Base-by-base conservation (phyloP, 352 stramenopile genomes). In the Phytopythium mirpurense region DNA sequence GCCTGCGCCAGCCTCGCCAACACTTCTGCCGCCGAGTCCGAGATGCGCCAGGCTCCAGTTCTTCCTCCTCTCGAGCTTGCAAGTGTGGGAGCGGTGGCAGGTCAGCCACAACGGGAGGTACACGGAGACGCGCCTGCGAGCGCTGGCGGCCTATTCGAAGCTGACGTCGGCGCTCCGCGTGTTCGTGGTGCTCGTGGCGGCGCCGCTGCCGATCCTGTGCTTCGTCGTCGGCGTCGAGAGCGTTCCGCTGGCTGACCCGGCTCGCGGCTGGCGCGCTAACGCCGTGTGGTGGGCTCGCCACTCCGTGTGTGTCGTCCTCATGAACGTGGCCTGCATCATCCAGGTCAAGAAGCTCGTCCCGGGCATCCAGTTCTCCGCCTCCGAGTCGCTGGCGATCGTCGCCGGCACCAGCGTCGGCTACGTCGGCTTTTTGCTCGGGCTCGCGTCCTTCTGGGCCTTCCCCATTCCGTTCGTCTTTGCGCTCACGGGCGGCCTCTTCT, bases 401-500 rank as follows among this genome's bases (percentile, higher is more conserved):
- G 21, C 24, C 1, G 34, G 21, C 7, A 45, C 35, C 11, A 54
- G 45, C 26, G 32, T 24, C 37, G 56, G 47, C 16, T 65, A 68
- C 24, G 54, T 70, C 34, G 56, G 60, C 6, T 55, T 67, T 18
- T 23, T 70, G 15, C 15, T 67, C 24, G 16, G 31, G 0, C 57
- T 67, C 31, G 63, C 63, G 19, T 53, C 35, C 15, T 29, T 47
- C 4, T 70, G 62, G 62, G 50, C 51, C 14, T 67, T 67, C 21
- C 59, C 62, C 3, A 55, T 67, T 14, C 59, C 62, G 15, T 70
- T 70, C 14, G 59, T 67, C 3, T 70, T 70, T 18, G 45, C 54
- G 14, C 54, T 70, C 21, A 63, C 62, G 8, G 50, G 44, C 4
- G 57, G 61, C 5, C 43, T 62, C 5, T 68, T 54, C 29, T 41